Conservation (phyloP, 2,329 filamentous ascomycete species). For the Xylariaceae sp. region DNA sequence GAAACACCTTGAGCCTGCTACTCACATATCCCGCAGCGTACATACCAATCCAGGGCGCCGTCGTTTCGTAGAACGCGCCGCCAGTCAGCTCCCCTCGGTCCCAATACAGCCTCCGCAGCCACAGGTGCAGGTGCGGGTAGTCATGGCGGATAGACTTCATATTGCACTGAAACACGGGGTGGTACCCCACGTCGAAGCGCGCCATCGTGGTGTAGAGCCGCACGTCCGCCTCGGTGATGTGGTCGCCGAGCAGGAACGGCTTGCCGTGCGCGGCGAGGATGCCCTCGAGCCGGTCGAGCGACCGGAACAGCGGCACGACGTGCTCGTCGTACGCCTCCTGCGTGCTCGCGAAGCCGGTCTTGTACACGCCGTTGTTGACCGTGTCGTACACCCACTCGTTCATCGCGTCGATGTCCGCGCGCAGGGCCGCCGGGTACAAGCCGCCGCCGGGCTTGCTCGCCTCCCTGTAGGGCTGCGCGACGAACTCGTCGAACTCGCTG, state of each 20-base stretch:
- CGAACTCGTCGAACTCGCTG: slow-evolving; percentile 85
- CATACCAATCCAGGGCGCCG: slow-evolving; percentile 57
- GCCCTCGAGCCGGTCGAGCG: slow-evolving; percentile 76
- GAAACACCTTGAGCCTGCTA: slow-evolving; percentile 35
- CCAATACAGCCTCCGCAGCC: slow-evolving; percentile 87
- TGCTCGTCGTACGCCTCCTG: slow-evolving; percentile 81
- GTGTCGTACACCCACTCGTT: slow-evolving; percentile 81
- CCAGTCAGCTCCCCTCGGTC: slow-evolving; percentile 53
- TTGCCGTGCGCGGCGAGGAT: slow-evolving; percentile 62
- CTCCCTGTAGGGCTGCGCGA: slow-evolving; percentile 67
- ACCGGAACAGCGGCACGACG: slow-evolving; percentile 72
- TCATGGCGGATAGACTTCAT: slow-evolving; percentile 81
- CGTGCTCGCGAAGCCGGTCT: slow-evolving; percentile 82
- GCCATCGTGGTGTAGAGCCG: slow-evolving; percentile 54
- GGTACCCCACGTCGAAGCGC: slow-evolving; percentile 66
- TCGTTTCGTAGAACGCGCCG: slow-evolving; percentile 76
- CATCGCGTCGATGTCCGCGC: slow-evolving; percentile 71
- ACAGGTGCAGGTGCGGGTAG: slow-evolving; percentile 79
- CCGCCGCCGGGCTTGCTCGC: slow-evolving; percentile 59
- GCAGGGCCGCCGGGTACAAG: slow-evolving; percentile 70
- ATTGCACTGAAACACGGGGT: slow-evolving; percentile 89
- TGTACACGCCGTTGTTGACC: slow-evolving; percentile 75
- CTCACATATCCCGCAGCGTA: slow-evolving; percentile 42
- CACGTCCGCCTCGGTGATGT: slow-evolving; percentile 81
- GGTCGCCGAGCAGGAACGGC: slow-evolving; percentile 76